phyloP scores from a whole-genome alignment of 2,329 filamentous ascomycete species.

The Scytalidium lignicola region DNA sequence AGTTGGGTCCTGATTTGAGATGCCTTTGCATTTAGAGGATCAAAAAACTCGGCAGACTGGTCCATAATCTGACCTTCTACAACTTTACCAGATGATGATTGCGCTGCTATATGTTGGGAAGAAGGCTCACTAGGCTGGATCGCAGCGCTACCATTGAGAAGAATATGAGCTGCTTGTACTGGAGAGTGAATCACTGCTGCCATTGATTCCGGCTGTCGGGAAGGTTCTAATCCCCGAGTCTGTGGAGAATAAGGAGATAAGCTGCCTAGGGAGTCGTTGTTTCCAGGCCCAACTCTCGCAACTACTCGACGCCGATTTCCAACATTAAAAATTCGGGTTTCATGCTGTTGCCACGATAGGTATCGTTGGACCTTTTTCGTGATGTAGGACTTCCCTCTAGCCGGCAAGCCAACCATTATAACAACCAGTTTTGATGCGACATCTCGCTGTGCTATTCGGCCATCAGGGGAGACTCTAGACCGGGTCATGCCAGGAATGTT shows the following conservation, averaged over 20 bases:
- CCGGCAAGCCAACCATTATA: slow-evolving; percentile 95
- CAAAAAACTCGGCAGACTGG: slow-evolving; percentile 90
- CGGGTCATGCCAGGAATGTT: slow-evolving; percentile 96
- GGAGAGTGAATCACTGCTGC: slow-evolving; percentile 28
- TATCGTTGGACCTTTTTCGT: slow-evolving; percentile 97
- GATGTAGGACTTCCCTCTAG: slow-evolving; percentile 95
- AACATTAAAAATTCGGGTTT: slow-evolving; percentile 95
- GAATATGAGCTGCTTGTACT: slow-evolving; percentile 49
- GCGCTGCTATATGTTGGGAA: background rate
- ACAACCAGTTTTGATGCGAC: slow-evolving; percentile 96
- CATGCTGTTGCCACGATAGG: slow-evolving; percentile 94
- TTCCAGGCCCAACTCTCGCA: slow-evolving; percentile 42
- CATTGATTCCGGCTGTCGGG: slow-evolving; percentile 11
- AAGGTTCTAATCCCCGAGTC: background rate
- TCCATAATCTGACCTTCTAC: slow-evolving; percentile 57
- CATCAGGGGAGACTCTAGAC: slow-evolving; percentile 92
- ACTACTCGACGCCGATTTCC: slow-evolving; percentile 83
- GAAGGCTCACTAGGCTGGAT: slow-evolving; percentile 1
- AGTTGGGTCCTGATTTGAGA: slow-evolving; percentile 84
- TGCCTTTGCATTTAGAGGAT: slow-evolving; percentile 79
- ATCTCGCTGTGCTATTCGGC: slow-evolving; percentile 87
- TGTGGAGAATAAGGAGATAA: background rate
- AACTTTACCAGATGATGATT: slow-evolving; percentile 5
- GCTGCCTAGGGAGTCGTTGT: slow-evolving; percentile 8
- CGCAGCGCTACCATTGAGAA: slow-evolving; percentile 45